Evolutionary conservation across 306 rosid genomes (phyloP), one percentile per base, ranked within the genome.

Genomic region (Arachis hypogaea): DNA sequence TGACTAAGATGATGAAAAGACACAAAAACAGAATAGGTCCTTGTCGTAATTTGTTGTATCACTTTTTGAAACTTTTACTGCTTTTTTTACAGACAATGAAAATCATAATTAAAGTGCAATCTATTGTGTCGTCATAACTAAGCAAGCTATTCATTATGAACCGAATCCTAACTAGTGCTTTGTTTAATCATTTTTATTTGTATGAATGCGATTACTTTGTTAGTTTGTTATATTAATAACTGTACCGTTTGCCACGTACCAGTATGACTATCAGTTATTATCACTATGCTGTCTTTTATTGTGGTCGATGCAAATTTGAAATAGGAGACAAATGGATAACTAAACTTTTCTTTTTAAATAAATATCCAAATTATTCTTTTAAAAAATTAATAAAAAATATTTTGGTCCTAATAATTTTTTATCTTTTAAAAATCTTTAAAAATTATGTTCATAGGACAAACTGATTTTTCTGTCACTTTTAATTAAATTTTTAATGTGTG

Each of bases 141-240:
- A 30, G 80, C 84, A 40, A 56, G 11, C 66, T 63, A 42, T 47
- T 68, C 65, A 47, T 64, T 30, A 68, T 61, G 74, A 44, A 79
- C 42, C 3, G n/a, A 62, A 43, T 60, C 76, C 66, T 73, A 22
- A 22, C 28, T 22, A n/a, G 5, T 59, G 79, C 70, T 45, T 51
- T 47, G 29, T 11, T 46, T 29, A 28, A 58, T 58, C n/a, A 58
- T 59, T 46, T 42, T 18, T 4, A 6, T 72, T 6, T 41, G 12
- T 40, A 41, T 43, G 38, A 2, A 33, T 33, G 3, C 38, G 30
- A 7, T 38, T 11, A 4, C 11, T 36, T 33, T 33, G 38, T 33
- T 2, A 43, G 46, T 36, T 38, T 36, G 66, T 60, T 60, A 33
- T 4, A 33, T 4, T 33, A 36, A 12, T 1, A 49, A 49, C 16